Evolutionary conservation across 2,329 filamentous ascomycete genomes (phyloP).

Genomic region (Ophiostoma montium): DNA sequence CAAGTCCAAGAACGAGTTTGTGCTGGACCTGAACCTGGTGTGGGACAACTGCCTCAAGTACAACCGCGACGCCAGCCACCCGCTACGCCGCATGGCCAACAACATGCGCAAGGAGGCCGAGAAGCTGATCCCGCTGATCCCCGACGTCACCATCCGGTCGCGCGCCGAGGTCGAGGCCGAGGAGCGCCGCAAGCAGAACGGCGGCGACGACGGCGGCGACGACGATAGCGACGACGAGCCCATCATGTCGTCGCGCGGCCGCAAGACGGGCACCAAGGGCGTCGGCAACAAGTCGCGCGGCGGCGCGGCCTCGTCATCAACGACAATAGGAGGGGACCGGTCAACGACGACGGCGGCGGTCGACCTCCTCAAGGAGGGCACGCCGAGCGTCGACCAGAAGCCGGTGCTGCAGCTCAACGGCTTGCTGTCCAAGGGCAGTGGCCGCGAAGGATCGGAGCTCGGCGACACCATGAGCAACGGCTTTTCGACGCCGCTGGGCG

Average conservation of each 20-base stretch:
- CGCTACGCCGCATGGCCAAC: slow-evolving; percentile 79
- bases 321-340: background rate
- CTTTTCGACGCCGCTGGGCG: slow-evolving; percentile 62
- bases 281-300: slow-evolving; percentile 52
- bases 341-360: background rate
- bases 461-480: slow-evolving; percentile 65
- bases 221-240: slow-evolving; percentile 96
- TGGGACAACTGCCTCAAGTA: slow-evolving; percentile 97
- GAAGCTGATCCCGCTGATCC: slow-evolving; percentile 88
- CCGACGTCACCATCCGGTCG: slow-evolving; percentile 78
- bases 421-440: slow-evolving; percentile 37
- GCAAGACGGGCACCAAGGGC: slow-evolving; percentile 73
- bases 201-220: slow-evolving; percentile 68
- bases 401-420: slow-evolving; percentile 55
- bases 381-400: slow-evolving; percentile 62
- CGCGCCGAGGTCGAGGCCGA: slow-evolving; percentile 89
- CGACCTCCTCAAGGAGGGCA: slow-evolving; percentile 50
- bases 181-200: slow-evolving; percentile 71
- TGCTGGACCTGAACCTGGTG: slow-evolving; percentile 83
- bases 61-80: slow-evolving; percentile 79
- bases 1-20: slow-evolving; percentile 88
- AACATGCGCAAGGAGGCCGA: slow-evolving; percentile 97
- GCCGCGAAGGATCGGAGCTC: slow-evolving; percentile 60
- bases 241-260: slow-evolving; percentile 92
- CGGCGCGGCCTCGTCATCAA: background rate